These are phyloP conservation scores for Sporothrix dimorphospora DNA, from an alignment of 2,329 filamentous ascomycete species.

Conservation along the genomic window DNA sequence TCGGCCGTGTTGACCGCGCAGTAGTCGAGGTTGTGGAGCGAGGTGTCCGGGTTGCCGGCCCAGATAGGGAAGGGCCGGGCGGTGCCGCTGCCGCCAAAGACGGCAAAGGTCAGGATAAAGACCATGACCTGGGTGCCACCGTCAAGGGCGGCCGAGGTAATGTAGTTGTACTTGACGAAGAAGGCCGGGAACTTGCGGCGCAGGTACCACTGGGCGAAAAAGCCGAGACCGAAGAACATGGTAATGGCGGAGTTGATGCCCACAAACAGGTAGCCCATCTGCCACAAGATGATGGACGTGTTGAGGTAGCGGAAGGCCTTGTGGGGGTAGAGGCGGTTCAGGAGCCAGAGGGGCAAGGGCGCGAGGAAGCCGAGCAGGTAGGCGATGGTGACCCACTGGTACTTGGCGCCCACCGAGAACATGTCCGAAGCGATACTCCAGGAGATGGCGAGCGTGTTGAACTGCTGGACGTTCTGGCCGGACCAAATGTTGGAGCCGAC, in stretches of 20 bases:
- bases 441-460: constrained; percentile 30
- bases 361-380: constrained; percentile 49
- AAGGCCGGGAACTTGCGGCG: constrained; percentile 42
- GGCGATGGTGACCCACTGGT: constrained; percentile 64
- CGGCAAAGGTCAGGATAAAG: constrained; percentile 48
- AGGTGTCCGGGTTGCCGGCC: constrained; percentile 29
- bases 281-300: constrained; percentile 35
- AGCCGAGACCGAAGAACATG: constrained; percentile 38
- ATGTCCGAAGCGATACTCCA: constrained; percentile 30
- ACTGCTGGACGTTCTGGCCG: constrained; percentile 47
- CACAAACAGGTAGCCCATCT: constrained; percentile 39
- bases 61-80: constrained; percentile 40
- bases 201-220: constrained; percentile 43
- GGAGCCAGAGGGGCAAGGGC: constrained; percentile 50
- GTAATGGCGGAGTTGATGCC: constrained; percentile 44
- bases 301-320: constrained; percentile 68
- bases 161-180: constrained; percentile 49
- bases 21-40: constrained; percentile 31
- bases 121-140: constrained; percentile 46
- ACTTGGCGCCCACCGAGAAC: constrained; percentile 62
- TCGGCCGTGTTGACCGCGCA: constrained; percentile 30
- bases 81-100: constrained; percentile 49
- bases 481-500: constrained; percentile 47
- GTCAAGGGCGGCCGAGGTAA: constrained; percentile 46
- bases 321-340: constrained; percentile 55